Conservation (phyloP, 108 stramenopile genomes). For the Licmophora abbreviata region DNA sequence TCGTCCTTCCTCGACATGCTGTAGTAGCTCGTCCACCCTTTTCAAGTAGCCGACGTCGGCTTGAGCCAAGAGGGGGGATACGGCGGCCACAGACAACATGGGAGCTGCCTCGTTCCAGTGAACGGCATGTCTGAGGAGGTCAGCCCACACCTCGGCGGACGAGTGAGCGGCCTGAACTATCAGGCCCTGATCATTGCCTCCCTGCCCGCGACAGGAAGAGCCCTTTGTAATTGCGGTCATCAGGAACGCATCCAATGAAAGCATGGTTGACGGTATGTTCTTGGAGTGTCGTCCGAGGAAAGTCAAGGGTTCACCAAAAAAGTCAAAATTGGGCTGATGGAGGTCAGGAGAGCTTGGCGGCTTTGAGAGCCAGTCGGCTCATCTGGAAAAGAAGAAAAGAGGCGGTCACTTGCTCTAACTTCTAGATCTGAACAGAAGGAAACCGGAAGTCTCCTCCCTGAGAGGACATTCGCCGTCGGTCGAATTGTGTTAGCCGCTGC, state of each 20-base stretch:
- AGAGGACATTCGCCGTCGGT: too few relatives aligned
- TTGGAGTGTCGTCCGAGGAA: constrained; percentile 35
- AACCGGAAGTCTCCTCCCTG: too few relatives aligned
- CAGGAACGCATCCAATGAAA: constrained; percentile 54
- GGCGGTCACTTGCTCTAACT: too few relatives aligned
- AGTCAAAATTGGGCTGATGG: too few relatives aligned
- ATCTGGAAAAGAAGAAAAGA: too few relatives aligned
- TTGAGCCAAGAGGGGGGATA: constrained; percentile 66
- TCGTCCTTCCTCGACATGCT: constrained; percentile 7
- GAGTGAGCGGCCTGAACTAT: constrained; percentile 55
- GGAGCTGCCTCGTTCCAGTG: constrained; percentile 54
- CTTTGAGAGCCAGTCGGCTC: too few relatives aligned
- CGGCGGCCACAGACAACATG: constrained; percentile 66
- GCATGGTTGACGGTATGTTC: constrained; percentile 39
- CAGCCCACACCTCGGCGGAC: constrained; percentile 58
- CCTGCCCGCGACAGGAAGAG: constrained; percentile 42
- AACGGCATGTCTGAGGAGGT: constrained; percentile 39
- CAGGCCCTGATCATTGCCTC: constrained; percentile 69
- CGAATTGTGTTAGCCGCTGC: too few relatives aligned
- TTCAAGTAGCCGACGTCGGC: constrained; percentile 52
- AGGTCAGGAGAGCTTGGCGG: too few relatives aligned
- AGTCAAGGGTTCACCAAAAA: constrained; percentile 74
- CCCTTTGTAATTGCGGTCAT: constrained; percentile 60
- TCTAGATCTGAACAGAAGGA: too few relatives aligned
- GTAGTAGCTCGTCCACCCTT: constrained; percentile 47